A percentile compares a stretch with the other conserved stretches of the same genome.
Conservation (phyloP, 768 basidiomycete species). For the Tricholoma sp. region DNA sequence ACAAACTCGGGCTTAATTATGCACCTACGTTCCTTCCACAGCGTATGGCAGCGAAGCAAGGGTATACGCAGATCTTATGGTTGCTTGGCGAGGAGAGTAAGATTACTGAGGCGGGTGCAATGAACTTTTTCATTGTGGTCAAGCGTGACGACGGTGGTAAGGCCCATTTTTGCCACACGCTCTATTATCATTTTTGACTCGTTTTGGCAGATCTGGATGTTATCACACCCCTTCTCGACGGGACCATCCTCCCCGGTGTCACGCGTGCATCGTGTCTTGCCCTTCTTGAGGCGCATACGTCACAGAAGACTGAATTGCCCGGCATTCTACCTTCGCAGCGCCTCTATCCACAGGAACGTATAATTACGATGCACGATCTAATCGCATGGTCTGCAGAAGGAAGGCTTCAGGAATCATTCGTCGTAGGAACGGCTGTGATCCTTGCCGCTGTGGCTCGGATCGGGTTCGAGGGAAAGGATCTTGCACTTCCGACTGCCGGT, state of each 20-base stretch:
- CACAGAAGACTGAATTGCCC: conserved; percentile 40
- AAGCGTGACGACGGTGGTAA: conserved; percentile 52
- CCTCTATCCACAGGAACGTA: conserved; percentile 48
- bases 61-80: conserved; percentile 81
- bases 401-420: conserved; percentile 67
- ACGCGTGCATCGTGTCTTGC: conserved; percentile 72
- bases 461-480: conserved; percentile 39
- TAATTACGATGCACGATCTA: conserved; percentile 58
- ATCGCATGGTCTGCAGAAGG: conserved; percentile 41
- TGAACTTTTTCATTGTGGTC: conserved; percentile 78
- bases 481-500: conserved; percentile 43
- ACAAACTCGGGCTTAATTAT: conserved; percentile 73
- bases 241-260: conserved; percentile 89
- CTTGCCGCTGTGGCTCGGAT: conserved; percentile 62
- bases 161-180: conserved; percentile 11
- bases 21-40: conserved; percentile 60
- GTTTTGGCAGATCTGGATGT: conserved; percentile 54
- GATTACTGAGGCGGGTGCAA: conserved; percentile 62
- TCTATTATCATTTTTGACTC: neutral
- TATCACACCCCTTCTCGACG: conserved; percentile 79
- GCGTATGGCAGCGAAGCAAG: conserved; percentile 54
- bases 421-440: conserved; percentile 73
- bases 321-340: conserved; percentile 28
- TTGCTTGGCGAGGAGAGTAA: conserved; percentile 51
- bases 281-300: conserved; percentile 57